Evolutionary conservation across 192 early-diverging fungal genomes (phyloP).

Genomic region (Coemansia pectinata): DNA sequence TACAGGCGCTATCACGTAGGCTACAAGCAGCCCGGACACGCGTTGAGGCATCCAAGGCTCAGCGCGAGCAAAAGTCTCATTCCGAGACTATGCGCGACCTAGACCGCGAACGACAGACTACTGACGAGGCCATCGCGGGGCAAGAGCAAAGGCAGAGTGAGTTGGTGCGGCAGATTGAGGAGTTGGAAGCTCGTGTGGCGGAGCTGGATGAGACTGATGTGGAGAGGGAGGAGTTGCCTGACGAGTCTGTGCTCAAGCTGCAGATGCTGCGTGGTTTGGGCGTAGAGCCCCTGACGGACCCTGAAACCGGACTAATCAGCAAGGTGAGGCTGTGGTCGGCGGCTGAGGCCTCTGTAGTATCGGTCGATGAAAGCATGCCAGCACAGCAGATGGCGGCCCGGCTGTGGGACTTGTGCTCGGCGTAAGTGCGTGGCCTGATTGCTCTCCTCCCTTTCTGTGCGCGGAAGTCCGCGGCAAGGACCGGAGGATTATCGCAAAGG

Average conservation of each 20-base stretch:
- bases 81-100: slow-evolving; percentile 44
- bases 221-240: slow-evolving; percentile 6
- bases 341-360: slow-evolving; percentile 17
- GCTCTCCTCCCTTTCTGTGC: background rate
- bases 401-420: slow-evolving; percentile 49
- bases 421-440: background rate
- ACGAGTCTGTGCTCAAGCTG: slow-evolving; percentile 33
- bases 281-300: slow-evolving; percentile 36
- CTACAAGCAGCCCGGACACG: slow-evolving; percentile 31
- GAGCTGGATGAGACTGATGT: slow-evolving; percentile 30
- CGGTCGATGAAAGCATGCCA: slow-evolving; percentile 4
- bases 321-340: slow-evolving; percentile 22
- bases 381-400: slow-evolving; percentile 41
- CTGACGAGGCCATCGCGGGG: slow-evolving; percentile 9
- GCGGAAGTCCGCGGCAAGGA: background rate
- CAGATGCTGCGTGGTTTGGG: slow-evolving; percentile 40
- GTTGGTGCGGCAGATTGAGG: slow-evolving; percentile 17
- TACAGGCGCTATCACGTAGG: slow-evolving; percentile 44
- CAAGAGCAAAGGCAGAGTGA: slow-evolving; percentile 11
- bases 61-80: slow-evolving; percentile 47
- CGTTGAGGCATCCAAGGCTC: slow-evolving; percentile 42
- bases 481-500: background rate
- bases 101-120: slow-evolving; percentile 16
- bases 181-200: slow-evolving; percentile 18
- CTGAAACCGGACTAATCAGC: slow-evolving; percentile 12